Evolutionary conservation across 768 basidiomycete species (phyloP), one percentile per base, ranked within the genome.

Genomic region (Dioszegia aurantiaca): DNA sequence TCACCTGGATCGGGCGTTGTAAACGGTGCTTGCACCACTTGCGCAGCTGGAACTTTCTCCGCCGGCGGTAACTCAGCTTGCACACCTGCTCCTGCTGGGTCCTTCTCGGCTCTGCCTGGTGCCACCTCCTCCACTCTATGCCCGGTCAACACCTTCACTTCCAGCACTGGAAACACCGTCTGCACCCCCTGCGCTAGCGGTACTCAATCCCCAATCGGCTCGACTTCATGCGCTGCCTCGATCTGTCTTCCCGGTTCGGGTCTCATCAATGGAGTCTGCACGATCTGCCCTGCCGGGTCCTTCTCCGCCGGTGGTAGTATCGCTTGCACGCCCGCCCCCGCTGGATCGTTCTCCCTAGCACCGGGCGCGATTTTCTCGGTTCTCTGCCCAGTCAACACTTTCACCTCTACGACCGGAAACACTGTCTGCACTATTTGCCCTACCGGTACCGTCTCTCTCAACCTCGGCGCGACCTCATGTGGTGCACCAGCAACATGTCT

Each of bases 51-150:
- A 10, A 6, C 44, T 17, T 31, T 17, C 28, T 24, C 31, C 30
- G 12, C 49, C 8, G 49, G 30, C 49, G 49, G 49, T 27, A 37
- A 52, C 5, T 21, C 21, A 5, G 54, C n/a, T 21, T 43, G 54
- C 30, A 31, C 30, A 31, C 44, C 44, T 41, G 45, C 42, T 30
- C 42, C 56, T 14, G 45, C 46, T 17, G 56, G 56, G 5, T 37
- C 44, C 2, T 57, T 37, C 33, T 47, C 56, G n/a, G n/a, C n/a
- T n/a, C n/a, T n/a, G n/a, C n/a, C n/a, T n/a, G n/a, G 51, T 4
- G 51, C 39, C 14, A 23, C 51, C 19, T 17, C 23, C 6, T 53
- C 31, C 26, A 40, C 51, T 28, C 19, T 36, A 6, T 53, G 51
- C 39, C 51, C 37, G 24, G 4, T 39, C 24, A 40, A 40, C 37